phyloP scores from a whole-genome alignment of 2,329 filamentous ascomycete genomes.

The Aplosporella prunicola region DNA sequence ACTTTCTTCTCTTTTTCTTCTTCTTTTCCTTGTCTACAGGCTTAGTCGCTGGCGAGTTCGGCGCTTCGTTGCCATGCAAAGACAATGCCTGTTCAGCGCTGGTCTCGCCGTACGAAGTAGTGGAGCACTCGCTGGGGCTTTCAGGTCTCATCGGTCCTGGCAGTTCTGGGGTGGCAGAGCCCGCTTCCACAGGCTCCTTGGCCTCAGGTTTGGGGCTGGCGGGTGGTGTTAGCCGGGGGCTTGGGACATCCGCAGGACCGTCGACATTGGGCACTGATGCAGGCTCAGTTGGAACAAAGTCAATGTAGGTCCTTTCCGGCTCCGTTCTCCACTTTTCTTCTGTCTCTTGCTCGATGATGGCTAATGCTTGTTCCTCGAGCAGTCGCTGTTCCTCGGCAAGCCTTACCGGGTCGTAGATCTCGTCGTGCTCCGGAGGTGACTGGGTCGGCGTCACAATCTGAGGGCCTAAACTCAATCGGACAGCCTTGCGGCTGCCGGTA shows the following conservation, averaged over 20 bases:
- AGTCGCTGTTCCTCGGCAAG: background rate
- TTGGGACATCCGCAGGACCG: too few species aligned
- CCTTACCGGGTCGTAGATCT: background rate
- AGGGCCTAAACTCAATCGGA: constrained; percentile 7
- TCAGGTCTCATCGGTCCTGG: too few species aligned
- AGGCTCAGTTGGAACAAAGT: constrained; percentile 3
- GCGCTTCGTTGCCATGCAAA: too few species aligned
- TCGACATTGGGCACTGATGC: too few species aligned
- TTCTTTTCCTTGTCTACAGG: constrained; percentile 3
- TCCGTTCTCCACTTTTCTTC: constrained; percentile 8
- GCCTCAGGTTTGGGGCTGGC: too few species aligned
- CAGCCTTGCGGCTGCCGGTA: constrained; percentile 9
- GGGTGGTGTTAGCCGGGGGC: too few species aligned
- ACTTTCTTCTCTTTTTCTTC: constrained; percentile 9
- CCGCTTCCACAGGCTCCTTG: too few species aligned
- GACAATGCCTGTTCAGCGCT: too few species aligned
- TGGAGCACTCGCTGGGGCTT: too few species aligned
- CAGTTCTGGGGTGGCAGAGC: too few species aligned
- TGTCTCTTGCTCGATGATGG: background rate
- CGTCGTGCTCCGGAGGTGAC: constrained; percentile 7
- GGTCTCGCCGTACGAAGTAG: too few species aligned
- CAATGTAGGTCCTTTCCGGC: constrained; percentile 2
- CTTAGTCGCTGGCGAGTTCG: too few species aligned
- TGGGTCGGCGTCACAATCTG: constrained; percentile 10
- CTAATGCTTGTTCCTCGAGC: background rate